phyloP scores from a whole-genome alignment of 2,329 filamentous ascomycete genomes.

The Phialophora verrucosa region DNA sequence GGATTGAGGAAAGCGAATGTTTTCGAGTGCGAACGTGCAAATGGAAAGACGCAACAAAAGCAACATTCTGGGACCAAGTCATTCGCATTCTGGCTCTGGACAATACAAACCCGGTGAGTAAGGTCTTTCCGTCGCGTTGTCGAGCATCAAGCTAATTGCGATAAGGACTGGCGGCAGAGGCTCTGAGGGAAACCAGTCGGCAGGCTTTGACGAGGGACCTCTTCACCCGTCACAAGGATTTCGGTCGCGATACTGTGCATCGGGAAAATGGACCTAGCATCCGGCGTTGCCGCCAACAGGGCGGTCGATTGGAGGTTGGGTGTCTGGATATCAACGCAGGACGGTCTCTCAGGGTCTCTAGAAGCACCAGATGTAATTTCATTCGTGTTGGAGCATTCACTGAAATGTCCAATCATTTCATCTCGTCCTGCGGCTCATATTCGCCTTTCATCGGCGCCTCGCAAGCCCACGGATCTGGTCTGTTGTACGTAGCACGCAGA shows the following conservation, averaged over 20 bases:
- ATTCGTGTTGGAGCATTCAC: not conserved
- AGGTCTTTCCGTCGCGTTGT: not conserved
- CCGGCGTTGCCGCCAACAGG: not conserved
- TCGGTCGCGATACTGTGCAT: not conserved
- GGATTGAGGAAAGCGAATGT: no score
- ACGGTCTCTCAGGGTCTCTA: not conserved
- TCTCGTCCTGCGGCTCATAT: not conserved
- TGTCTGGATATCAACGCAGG: not conserved
- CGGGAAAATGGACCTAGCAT: not conserved
- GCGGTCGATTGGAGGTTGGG: no score
- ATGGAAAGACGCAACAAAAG: not conserved
- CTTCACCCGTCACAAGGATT: not conserved
- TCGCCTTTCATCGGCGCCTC: not conserved
- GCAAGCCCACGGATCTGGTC: constrained; percentile 2
- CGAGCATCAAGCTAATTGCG: not conserved
- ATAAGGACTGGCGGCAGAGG: not conserved
- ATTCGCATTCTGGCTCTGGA: not conserved
- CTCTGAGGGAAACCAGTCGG: not conserved
- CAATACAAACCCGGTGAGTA: not conserved
- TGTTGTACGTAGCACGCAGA: not conserved
- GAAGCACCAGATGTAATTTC: not conserved
- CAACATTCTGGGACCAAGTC: not conserved
- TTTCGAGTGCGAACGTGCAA: not conserved
- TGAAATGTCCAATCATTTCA: not conserved
- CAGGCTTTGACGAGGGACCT: not conserved